Base-by-base conservation (phyloP, 306 rosid species). In the Arachis stenosperma region DNA sequence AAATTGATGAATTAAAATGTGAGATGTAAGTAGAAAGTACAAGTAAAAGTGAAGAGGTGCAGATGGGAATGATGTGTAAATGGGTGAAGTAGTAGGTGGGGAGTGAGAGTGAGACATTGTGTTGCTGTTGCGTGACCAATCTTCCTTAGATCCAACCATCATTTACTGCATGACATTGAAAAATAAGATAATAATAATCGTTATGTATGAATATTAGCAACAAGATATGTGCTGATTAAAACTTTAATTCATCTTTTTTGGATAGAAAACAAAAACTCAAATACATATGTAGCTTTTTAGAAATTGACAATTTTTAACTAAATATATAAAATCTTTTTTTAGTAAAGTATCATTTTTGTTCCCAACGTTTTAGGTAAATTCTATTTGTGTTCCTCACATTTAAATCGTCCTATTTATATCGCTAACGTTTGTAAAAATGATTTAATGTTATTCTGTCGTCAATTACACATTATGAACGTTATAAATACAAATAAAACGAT, bases 121-220 rank as follows among this genome's bases (percentile, higher is more conserved):
- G 6, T 63, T 62, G 70, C 41, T 33, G 2, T 73, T 63, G 71
- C 71, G 64, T 74, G 78, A 62, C 54, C 54, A 73, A 39, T 39
- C 59, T 39, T 61, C 30, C 9, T 36, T 37, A 44, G 58, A 6
- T 14, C 11, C 58, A 14, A 14, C 41, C 6, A 11, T n/a, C 76
- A 59, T 30, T 51, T 41, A 17, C 54, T 11, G 15, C 30, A 29
- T 13, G 6, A 50, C 14, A 50, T 0, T 22, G 27, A 22, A 22
- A 22, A 22, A 22, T 22, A 22, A 22, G 27, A 22, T 22, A 22
- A 22, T 22, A 22, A 4, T 50, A 10, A 9, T 30, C 15, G 11
- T 9, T 29, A 10, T 5, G 41, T 27, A 46, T 9, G 41, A 30
- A 58, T 58, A 58, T 58, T 58, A 9, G 9, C 63, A 58, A 22